Percentiles rank a stretch among this genome's conserved stretches.
Evolutionary conservation across 1,284 basidiomycete species (phyloP).

Genomic region (Ceratobasidium sp.): DNA sequence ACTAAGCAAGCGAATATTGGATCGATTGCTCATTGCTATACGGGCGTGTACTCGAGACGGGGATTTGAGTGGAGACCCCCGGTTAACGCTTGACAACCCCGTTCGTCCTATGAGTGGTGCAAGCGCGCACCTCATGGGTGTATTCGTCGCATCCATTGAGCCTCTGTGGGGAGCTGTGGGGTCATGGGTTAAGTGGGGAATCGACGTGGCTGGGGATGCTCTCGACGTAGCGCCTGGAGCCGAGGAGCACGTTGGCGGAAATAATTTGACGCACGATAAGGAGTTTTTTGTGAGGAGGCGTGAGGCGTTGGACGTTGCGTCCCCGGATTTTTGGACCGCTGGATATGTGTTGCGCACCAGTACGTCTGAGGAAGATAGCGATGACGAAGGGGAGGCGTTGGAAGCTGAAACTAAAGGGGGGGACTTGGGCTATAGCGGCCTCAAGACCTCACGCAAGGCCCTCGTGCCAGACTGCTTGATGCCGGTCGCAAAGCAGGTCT

Average conservation of each 20-base stretch:
- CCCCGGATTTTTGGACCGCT: constrained; percentile 83
- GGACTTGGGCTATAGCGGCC: constrained; percentile 5
- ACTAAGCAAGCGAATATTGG: constrained; percentile 32
- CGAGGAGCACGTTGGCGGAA: constrained; percentile 46
- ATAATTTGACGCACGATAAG: constrained; percentile 55
- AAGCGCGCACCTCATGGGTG: constrained; percentile 68
- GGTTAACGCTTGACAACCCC: neutral
- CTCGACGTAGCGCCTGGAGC: constrained; percentile 46
- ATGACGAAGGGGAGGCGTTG: constrained; percentile 52
- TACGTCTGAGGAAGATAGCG: constrained; percentile 56
- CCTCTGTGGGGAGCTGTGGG: constrained; percentile 82
- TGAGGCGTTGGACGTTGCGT: constrained; percentile 71
- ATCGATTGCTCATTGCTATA: constrained; percentile 33
- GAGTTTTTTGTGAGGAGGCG: constrained; percentile 87
- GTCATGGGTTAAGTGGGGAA: constrained; percentile 80
- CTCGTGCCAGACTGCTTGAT: constrained; percentile 73
- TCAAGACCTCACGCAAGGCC: constrained; percentile 52
- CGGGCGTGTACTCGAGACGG: constrained; percentile 33
- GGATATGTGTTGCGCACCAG: constrained; percentile 70
- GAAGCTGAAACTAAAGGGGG: constrained; percentile 31
- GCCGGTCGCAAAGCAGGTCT: constrained; percentile 68
- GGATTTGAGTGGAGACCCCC: neutral
- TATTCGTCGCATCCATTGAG: constrained; percentile 74
- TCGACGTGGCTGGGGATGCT: constrained; percentile 65
- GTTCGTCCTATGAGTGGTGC: constrained; percentile 59